Evolutionary conservation across 2,329 filamentous ascomycete genomes (phyloP).

Genomic region (Colletotrichum spaethianum): DNA sequence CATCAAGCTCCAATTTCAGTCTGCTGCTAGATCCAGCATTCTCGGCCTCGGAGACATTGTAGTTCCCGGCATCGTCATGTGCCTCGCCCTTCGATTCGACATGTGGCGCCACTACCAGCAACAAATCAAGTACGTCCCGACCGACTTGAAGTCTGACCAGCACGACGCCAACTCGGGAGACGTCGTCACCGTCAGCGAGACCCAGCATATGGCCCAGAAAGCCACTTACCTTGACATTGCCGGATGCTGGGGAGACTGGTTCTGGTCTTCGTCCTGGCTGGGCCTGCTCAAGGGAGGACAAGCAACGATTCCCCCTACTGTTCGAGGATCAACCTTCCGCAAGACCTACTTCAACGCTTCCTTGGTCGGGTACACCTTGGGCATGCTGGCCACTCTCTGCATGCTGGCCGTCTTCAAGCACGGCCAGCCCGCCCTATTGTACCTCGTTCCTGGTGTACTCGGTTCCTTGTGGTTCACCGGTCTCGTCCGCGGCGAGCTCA

Average conservation of each 20-base stretch:
- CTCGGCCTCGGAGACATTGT: constrained; percentile 96
- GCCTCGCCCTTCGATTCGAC: constrained; percentile 90
- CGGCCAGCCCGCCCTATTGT: constrained; percentile 91
- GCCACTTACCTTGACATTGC: constrained; percentile 71
- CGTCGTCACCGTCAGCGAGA: constrained; percentile 52
- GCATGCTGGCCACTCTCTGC: constrained; percentile 82
- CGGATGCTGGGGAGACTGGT: constrained; percentile 84
- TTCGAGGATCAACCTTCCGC: constrained; percentile 70
- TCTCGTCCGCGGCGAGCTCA: constrained; percentile 77
- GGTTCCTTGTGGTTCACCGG: constrained; percentile 83
- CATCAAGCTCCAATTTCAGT: constrained; percentile 87
- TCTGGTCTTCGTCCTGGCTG: constrained; percentile 74
- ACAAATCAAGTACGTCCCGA: constrained; percentile 67
- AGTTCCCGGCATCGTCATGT: constrained; percentile 91
- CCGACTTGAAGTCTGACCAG: constrained; percentile 51
- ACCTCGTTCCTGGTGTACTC: constrained; percentile 90
- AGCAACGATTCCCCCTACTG: constrained; percentile 47
- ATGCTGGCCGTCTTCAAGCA: constrained; percentile 85
- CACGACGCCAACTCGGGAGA: constrained; percentile 51
- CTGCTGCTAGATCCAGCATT: constrained; percentile 80
- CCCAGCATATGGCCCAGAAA: constrained; percentile 58
- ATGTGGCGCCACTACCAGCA: constrained; percentile 85
- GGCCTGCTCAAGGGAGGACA: constrained; percentile 43
- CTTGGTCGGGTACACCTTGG: constrained; percentile 81
- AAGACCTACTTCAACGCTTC: constrained; percentile 90